These are phyloP conservation scores for Dendrobium catenatum DNA, from an alignment of 106 monocot species.

Conservation along the genomic window DNA sequence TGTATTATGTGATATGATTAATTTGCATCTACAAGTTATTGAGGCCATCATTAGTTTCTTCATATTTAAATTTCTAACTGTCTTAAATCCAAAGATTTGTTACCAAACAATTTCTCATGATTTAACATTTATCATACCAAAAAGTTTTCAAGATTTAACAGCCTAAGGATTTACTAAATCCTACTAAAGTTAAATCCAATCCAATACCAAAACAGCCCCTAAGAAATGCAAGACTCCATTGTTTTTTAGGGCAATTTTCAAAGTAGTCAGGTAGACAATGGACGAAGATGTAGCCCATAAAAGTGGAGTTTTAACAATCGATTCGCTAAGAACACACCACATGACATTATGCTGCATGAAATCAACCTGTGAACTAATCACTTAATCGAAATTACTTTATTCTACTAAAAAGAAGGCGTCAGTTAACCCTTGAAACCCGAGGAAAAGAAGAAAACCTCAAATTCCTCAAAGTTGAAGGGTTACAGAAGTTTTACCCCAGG, in stretches of 20 bases:
- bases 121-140: too few species aligned
- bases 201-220: neutral
- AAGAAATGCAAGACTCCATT: neutral
- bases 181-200: too few species aligned
- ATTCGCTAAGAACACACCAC: neutral
- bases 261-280: neutral
- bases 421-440: neutral
- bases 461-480: neutral
- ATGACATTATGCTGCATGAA: neutral
- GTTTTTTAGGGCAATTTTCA: neutral
- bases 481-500: conserved; percentile 40
- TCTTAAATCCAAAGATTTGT: too few species aligned
- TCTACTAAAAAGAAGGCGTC: neutral
- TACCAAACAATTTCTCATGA: too few species aligned
- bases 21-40: too few species aligned
- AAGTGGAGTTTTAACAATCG: neutral
- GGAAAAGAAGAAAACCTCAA: neutral
- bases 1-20: too few species aligned
- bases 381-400: neutral
- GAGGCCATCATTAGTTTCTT: too few species aligned
- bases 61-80: too few species aligned
- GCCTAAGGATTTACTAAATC: too few species aligned
- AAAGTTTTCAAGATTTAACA: too few species aligned
- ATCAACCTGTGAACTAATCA: neutral
- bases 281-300: neutral